Evolutionary conservation across 768 basidiomycete genomes (phyloP).

Genomic region (Trametes villosa): DNA sequence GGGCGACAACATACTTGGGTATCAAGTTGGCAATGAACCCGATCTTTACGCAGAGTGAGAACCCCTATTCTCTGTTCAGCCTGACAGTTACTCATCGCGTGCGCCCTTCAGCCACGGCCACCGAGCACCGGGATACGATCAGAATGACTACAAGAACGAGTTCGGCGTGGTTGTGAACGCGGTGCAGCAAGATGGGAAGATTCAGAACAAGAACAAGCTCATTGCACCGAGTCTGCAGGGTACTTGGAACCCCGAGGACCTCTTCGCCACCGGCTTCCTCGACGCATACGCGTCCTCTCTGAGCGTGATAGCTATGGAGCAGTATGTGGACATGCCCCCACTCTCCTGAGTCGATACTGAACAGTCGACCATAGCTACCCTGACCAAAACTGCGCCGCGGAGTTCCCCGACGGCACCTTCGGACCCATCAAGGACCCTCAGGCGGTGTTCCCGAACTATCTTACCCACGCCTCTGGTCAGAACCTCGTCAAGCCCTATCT

Average conservation of each 20-base stretch:
- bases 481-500: slow-evolving; percentile 57
- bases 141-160: slow-evolving; percentile 53
- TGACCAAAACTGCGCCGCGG: slow-evolving; percentile 62
- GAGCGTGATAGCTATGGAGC: slow-evolving; percentile 55
- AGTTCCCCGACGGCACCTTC: slow-evolving; percentile 41
- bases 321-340: slow-evolving; percentile 38
- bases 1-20: slow-evolving; percentile 65
- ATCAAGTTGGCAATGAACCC: slow-evolving; percentile 79
- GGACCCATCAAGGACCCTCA: slow-evolving; percentile 49
- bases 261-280: slow-evolving; percentile 57
- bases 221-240: slow-evolving; percentile 67
- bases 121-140: slow-evolving; percentile 39
- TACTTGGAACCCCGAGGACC: slow-evolving; percentile 53
- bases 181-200: slow-evolving; percentile 43
- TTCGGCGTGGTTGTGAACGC: slow-evolving; percentile 52
- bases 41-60: slow-evolving; percentile 60
- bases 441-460: slow-evolving; percentile 53
- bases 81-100: background rate
- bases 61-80: too few species aligned
- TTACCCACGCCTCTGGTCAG: slow-evolving; percentile 60
- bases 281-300: slow-evolving; percentile 47
- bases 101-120: slow-evolving; percentile 38
- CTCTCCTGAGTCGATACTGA: background rate
- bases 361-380: slow-evolving; percentile 50
- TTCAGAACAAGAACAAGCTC: slow-evolving; percentile 50